Conservation (phyloP, 2,329 filamentous ascomycete species). For the Phialocephala subalpina region DNA sequence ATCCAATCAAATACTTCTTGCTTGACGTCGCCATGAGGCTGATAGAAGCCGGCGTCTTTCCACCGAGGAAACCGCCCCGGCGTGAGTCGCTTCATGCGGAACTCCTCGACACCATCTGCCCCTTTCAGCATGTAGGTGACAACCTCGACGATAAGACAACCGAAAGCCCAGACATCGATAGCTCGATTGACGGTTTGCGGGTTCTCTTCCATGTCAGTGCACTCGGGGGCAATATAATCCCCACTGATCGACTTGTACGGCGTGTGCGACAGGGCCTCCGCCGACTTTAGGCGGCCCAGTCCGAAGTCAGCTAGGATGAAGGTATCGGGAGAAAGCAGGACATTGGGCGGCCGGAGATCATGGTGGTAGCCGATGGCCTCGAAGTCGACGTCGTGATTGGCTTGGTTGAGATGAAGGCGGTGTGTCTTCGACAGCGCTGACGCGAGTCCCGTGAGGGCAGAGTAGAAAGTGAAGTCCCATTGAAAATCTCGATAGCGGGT, state of each 20-base stretch:
- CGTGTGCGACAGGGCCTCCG: conserved; percentile 26
- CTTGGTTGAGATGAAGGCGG: conserved; percentile 21
- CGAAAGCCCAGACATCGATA: conserved; percentile 43
- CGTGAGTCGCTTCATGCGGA: conserved; percentile 33
- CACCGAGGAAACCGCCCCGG: neutral
- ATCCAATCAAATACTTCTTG: conserved; percentile 12
- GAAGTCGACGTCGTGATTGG: conserved; percentile 26
- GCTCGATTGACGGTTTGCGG: conserved; percentile 31
- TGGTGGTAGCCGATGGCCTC: conserved; percentile 42
- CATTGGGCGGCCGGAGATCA: conserved; percentile 42
- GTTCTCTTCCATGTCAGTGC: conserved; percentile 24
- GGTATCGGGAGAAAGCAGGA: conserved; percentile 35
- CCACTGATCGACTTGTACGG: conserved; percentile 21
- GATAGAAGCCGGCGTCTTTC: conserved; percentile 12
- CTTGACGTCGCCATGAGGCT: conserved; percentile 11
- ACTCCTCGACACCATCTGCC: conserved; percentile 28
- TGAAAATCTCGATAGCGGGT: neutral
- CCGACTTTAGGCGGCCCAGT: conserved; percentile 34
- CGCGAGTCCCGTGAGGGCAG: conserved; percentile 37
- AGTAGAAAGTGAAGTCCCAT: conserved; percentile 27
- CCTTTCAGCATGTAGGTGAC: conserved; percentile 37
- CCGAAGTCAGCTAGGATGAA: conserved; percentile 45
- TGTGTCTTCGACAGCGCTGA: conserved; percentile 40
- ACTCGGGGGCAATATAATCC: conserved; percentile 42
- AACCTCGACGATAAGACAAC: conserved; percentile 41